Conservation (phyloP, 768 basidiomycete species). For the Exsudoporus frostii region DNA sequence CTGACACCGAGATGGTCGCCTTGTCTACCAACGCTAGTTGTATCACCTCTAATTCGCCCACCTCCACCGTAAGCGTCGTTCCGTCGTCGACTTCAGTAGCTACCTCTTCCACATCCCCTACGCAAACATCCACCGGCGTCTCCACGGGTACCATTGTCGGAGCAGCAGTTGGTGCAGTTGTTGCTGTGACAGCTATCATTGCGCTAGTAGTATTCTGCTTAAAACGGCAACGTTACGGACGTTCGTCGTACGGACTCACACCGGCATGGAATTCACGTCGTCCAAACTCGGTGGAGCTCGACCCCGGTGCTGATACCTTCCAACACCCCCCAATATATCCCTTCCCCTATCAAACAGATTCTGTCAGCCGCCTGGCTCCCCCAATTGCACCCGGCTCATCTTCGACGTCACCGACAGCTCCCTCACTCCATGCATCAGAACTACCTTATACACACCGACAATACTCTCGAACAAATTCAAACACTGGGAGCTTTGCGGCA, state of each 20-base stretch:
- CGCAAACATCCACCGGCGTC: slow-evolving; percentile 23
- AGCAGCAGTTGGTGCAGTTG: slow-evolving; percentile 46
- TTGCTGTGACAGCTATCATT: slow-evolving; percentile 51
- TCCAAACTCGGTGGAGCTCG: slow-evolving; percentile 40
- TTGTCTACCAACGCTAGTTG: slow-evolving; percentile 49
- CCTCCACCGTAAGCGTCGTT: slow-evolving; percentile 39
- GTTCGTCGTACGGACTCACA: slow-evolving; percentile 30
- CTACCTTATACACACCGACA: not conserved
- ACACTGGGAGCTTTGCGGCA: slow-evolving; percentile 17
- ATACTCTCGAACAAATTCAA: slow-evolving; percentile 22
- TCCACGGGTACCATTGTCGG: slow-evolving; percentile 49
- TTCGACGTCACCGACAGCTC: not conserved
- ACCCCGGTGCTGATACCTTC: slow-evolving; percentile 17
- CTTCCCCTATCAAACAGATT: slow-evolving; percentile 29
- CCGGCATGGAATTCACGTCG: slow-evolving; percentile 29
- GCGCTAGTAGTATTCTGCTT: slow-evolving; percentile 53
- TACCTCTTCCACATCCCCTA: slow-evolving; percentile 17
- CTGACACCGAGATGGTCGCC: slow-evolving; percentile 49
- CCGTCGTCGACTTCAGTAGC: slow-evolving; percentile 22
- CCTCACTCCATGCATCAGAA: slow-evolving; percentile 11
- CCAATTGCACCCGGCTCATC: slow-evolving; percentile 5
- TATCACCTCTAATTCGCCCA: slow-evolving; percentile 49
- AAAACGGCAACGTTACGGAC: slow-evolving; percentile 24
- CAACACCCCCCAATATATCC: slow-evolving; percentile 37
- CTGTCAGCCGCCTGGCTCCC: slow-evolving; percentile 14